These are phyloP conservation scores for Lichtheimia ramosa DNA, from an alignment of 371 early-diverging fungal species.

Conservation along the genomic window DNA sequence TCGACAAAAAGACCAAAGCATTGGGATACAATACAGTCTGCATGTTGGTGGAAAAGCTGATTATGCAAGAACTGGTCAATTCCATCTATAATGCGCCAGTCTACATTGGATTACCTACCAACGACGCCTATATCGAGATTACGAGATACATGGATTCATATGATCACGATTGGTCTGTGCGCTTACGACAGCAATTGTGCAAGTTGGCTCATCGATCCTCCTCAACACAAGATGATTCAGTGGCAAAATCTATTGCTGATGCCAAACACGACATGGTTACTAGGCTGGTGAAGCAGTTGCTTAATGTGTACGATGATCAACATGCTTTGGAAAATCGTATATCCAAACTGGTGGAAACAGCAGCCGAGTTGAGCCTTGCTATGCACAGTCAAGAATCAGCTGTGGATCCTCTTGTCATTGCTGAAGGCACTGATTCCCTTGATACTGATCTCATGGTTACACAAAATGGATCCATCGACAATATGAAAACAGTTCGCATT, in stretches of 20 bases:
- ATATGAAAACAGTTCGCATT: conserved; percentile 3
- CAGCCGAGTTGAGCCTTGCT: conserved; percentile 36
- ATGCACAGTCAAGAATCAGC: conserved; percentile 36
- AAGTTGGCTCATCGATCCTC: conserved; percentile 31
- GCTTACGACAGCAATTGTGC: conserved; percentile 41
- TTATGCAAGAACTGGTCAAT: conserved; percentile 29
- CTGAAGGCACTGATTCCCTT: conserved; percentile 11
- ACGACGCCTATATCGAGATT: conserved; percentile 37
- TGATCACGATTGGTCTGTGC: conserved; percentile 31
- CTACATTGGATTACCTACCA: conserved; percentile 32
- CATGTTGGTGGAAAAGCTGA: conserved; percentile 40
- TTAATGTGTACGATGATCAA: conserved; percentile 30
- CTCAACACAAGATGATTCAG: conserved; percentile 3
- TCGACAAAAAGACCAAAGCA: neutral
- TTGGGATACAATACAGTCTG: conserved; percentile 28
- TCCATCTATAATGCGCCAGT: conserved; percentile 32
- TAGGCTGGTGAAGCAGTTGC: conserved; percentile 19
- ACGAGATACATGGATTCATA: conserved; percentile 33
- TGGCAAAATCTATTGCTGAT: conserved; percentile 21
- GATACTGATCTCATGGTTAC: neutral
- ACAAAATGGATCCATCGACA: conserved; percentile 12
- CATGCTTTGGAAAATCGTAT: conserved; percentile 15
- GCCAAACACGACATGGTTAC: conserved; percentile 18
- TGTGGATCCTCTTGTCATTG: conserved; percentile 16
- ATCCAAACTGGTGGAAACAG: conserved; percentile 32